Evolutionary conservation across 768 basidiomycete species (phyloP), one percentile per base, ranked within the genome.

Genomic region (Collybiopsis confluens): DNA sequence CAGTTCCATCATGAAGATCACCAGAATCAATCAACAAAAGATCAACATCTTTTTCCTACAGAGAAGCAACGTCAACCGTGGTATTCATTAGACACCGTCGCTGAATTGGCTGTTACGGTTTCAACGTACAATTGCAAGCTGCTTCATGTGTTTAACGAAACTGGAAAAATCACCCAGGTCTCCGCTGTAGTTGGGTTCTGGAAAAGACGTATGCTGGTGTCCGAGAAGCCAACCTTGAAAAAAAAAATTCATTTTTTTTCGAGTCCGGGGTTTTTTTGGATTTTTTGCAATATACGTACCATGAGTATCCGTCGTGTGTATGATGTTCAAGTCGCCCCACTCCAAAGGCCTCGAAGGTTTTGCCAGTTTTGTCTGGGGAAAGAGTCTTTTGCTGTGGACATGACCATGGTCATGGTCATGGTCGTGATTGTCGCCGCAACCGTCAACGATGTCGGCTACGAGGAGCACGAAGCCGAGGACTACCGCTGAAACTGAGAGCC

Each of bases 241-340:
- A n/a, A n/a, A n/a, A n/a, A n/a, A n/a, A n/a, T n/a, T n/a, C n/a
- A n/a, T n/a, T n/a, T n/a, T n/a, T n/a, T n/a, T n/a, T n/a, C n/a
- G n/a, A n/a, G n/a, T n/a, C n/a, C n/a, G n/a, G n/a, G n/a, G n/a
- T n/a, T n/a, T n/a, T n/a, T n/a, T n/a, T n/a, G n/a, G 16, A 18
- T 37, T 9, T 13, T 15, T 9, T 10, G 23, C 26, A 6, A 3
- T 18, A 26, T 11, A 21, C 48, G 13, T 23, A 23, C 53, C 82
- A 70, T 89, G 86, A 36, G 81, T 88, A 66, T 94, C 92, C 0
- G 93, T 94, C 2, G 91, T 94, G 61, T 86, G 83, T 43, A 94
- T 77, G 61, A 94, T 79, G 64, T 95, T 95, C 64, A 95, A 76
- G 62, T 94, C 90, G n/a, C 86, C 83, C 93, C 92, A 94, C 48